Conservation (phyloP, 2,329 filamentous ascomycete genomes). For the Botrytis sinoallii region DNA sequence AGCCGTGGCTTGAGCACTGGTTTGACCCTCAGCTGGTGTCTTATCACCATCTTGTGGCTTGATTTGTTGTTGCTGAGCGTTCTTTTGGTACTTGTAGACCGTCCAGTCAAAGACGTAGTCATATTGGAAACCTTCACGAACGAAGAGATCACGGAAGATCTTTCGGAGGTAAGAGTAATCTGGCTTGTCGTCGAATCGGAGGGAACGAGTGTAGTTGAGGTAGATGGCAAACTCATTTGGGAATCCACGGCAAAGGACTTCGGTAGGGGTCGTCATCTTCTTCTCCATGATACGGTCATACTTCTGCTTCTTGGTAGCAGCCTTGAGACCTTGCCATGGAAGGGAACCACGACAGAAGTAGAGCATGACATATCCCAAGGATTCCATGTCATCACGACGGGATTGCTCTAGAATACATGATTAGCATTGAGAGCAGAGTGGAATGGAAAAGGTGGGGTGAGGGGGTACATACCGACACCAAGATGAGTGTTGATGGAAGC, state of each 20-base stretch:
- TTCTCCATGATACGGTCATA: conserved; percentile 99
- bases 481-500: conserved; percentile 98
- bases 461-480: conserved; percentile 68
- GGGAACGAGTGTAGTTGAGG: conserved; percentile 96
- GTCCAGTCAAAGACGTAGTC: conserved; percentile 99
- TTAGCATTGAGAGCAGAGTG: conserved; percentile 34
- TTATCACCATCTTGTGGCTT: conserved; percentile 57
- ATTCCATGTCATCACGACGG: conserved; percentile 99
- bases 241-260: conserved; percentile 98
- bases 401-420: conserved; percentile 70
- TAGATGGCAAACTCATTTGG: conserved; percentile 99
- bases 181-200: conserved; percentile 99
- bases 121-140: conserved; percentile 98
- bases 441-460: neutral
- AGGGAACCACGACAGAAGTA: conserved; percentile 99
- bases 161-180: conserved; percentile 99
- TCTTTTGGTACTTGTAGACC: conserved; percentile 99
- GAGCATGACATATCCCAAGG: conserved; percentile 97
- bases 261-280: conserved; percentile 99
- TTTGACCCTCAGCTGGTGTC: conserved; percentile 49
- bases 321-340: conserved; percentile 97
- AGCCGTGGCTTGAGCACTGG: conserved; percentile 79
- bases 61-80: conserved; percentile 51
- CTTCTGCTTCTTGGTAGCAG: conserved; percentile 99
- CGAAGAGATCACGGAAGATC: conserved; percentile 99